phyloP scores from a whole-genome alignment of 371 early-diverging fungal genomes.

The Mucor mucedo region DNA sequence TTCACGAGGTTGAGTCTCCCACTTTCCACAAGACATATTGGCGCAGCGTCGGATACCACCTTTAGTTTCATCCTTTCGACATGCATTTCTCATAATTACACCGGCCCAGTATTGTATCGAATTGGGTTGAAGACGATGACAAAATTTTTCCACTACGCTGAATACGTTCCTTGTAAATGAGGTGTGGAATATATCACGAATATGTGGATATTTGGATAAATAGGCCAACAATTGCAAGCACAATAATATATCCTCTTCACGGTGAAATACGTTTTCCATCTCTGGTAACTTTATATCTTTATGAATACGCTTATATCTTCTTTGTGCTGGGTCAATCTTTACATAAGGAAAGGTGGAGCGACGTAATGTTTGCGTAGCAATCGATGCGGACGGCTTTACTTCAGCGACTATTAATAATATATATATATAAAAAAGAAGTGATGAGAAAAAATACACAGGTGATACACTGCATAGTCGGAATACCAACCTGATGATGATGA shows the following conservation, averaged over 20 bases:
- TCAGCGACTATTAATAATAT: not conserved
- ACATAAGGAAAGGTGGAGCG: constrained; percentile 49
- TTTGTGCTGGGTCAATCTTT: constrained; percentile 36
- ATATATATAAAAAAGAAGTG: not conserved
- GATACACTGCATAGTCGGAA: constrained; percentile 32
- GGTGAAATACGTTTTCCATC: constrained; percentile 63
- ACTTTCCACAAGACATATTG: constrained; percentile 73
- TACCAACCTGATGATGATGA: constrained; percentile 27
- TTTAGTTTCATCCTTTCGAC: constrained; percentile 74
- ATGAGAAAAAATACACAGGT: constrained; percentile 13
- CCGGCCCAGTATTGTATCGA: constrained; percentile 81
- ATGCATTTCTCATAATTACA: constrained; percentile 82
- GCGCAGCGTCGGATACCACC: constrained; percentile 77
- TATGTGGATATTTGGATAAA: constrained; percentile 81
- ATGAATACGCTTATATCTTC: constrained; percentile 37
- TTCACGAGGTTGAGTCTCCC: constrained; percentile 74
- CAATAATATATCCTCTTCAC: constrained; percentile 85
- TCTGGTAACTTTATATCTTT: constrained; percentile 26
- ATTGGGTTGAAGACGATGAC: constrained; percentile 63
- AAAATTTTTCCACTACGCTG: constrained; percentile 76
- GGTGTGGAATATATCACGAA: constrained; percentile 72
- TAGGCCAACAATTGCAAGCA: constrained; percentile 86
- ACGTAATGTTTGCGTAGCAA: constrained; percentile 18
- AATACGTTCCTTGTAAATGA: constrained; percentile 69
- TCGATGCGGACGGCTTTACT: not conserved